Evolutionary conservation across 495 filamentous ascomycete genomes (phyloP).

Genomic region (Stereocaulon alpinum): DNA sequence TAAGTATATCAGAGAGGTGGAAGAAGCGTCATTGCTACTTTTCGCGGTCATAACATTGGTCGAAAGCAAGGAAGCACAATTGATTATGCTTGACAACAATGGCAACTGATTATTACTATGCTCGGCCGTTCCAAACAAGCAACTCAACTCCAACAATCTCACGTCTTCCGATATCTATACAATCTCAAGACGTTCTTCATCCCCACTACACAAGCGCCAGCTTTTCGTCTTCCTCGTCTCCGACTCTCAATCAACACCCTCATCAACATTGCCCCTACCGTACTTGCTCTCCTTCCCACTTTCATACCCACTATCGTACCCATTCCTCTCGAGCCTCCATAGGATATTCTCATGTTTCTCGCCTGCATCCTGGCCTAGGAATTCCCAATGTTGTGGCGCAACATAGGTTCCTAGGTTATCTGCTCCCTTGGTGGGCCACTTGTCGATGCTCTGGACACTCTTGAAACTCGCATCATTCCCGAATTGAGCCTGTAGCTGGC

Average conservation of each 20-base stretch:
- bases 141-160: background rate
- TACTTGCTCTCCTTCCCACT: background rate
- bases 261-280: background rate
- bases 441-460: background rate
- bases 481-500: background rate
- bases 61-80: too few species aligned
- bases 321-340: background rate
- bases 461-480: background rate
- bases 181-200: too few species aligned
- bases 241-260: background rate
- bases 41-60: too few species aligned
- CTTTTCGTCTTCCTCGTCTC: too few species aligned
- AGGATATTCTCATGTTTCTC: slow-evolving; percentile 23
- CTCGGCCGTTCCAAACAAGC: too few species aligned
- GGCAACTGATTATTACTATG: too few species aligned
- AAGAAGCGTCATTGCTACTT: too few species aligned
- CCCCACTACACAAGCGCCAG: too few species aligned
- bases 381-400: slow-evolving; percentile 29
- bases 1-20: too few species aligned
- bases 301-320: background rate
- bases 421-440: background rate
- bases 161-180: too few species aligned
- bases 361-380: slow-evolving; percentile 26
- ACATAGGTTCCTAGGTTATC: slow-evolving; percentile 25
- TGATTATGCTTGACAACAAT: too few species aligned